phyloP scores from a whole-genome alignment of 1,284 basidiomycete genomes.

The Boletellus deceptivus region DNA sequence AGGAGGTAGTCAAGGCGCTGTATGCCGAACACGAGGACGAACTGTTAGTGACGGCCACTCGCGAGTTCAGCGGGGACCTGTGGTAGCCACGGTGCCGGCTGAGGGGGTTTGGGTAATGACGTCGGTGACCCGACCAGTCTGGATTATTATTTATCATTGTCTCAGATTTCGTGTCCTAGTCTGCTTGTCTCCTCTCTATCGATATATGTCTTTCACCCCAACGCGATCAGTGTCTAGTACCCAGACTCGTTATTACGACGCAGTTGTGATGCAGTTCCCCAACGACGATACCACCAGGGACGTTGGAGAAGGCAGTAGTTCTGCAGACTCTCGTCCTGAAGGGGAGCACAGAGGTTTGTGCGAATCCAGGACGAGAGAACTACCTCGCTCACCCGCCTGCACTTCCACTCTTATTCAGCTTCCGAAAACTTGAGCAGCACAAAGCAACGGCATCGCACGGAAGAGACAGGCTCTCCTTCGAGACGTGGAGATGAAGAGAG shows the following conservation, averaged over 20 bases:
- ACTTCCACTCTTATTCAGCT: slow-evolving; percentile 1
- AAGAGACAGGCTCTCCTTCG: neutral
- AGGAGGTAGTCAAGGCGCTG: slow-evolving; percentile 76
- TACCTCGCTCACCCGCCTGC: neutral
- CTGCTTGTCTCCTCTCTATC: neutral
- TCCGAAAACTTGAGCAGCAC: neutral
- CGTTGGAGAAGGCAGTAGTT: neutral
- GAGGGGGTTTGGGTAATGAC: slow-evolving; percentile 22
- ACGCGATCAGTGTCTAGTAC: slow-evolving; percentile 21
- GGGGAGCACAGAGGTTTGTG: neutral
- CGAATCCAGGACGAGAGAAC: neutral
- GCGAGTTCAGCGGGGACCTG: slow-evolving; percentile 27
- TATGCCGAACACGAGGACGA: slow-evolving; percentile 61
- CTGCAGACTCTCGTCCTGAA: neutral
- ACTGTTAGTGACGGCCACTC: slow-evolving; percentile 33
- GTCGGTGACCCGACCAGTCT: slow-evolving; percentile 13
- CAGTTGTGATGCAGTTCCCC: slow-evolving; percentile 18
- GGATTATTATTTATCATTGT: slow-evolving; percentile 25
- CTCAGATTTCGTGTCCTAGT: neutral
- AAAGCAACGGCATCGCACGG: neutral
- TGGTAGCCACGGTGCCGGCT: slow-evolving; percentile 11
- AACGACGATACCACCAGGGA: neutral
- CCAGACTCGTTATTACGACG: slow-evolving; percentile 30
- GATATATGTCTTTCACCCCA: slow-evolving; percentile 18
- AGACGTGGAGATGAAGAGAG: neutral